phyloP scores from a whole-genome alignment of 306 rosid species.

The Hippophae gyantsensis region DNA sequence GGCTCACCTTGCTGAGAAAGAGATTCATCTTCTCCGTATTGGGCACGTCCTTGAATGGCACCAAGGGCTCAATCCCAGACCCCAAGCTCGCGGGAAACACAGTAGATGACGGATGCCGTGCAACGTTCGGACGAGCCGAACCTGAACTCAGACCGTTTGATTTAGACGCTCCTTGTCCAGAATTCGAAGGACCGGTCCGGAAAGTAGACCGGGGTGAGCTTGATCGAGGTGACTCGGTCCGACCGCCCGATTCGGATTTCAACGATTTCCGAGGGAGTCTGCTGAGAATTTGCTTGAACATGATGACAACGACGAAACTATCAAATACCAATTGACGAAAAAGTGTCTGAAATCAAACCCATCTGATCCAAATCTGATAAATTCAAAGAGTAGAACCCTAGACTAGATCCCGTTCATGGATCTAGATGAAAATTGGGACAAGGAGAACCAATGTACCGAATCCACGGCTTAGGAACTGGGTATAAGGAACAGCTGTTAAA shows the following conservation, averaged over 20 bases:
- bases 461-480: slow-evolving; percentile 12
- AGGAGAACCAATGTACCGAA: slow-evolving; percentile 19
- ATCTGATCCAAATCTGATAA: slow-evolving; percentile 16
- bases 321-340: slow-evolving; percentile 14
- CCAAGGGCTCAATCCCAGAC: slow-evolving; percentile 62
- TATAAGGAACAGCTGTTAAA: slow-evolving; percentile 24
- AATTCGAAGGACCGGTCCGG: slow-evolving; percentile 30
- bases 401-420: slow-evolving; percentile 47
- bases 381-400: slow-evolving; percentile 27
- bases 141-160: slow-evolving; percentile 31
- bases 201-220: slow-evolving; percentile 29
- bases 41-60: slow-evolving; percentile 74
- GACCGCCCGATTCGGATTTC: slow-evolving; percentile 53
- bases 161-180: slow-evolving; percentile 23
- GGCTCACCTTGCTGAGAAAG: slow-evolving; percentile 77
- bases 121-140: slow-evolving; percentile 23
- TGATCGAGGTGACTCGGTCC: slow-evolving; percentile 42
- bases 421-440: slow-evolving; percentile 7
- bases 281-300: slow-evolving; percentile 86
- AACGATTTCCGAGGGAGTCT: slow-evolving; percentile 68
- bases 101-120: slow-evolving; percentile 55
- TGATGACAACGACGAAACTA: slow-evolving; percentile 18
- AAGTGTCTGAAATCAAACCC: slow-evolving; percentile 35
- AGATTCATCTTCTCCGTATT: slow-evolving; percentile 65
- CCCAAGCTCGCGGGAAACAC: slow-evolving; percentile 82